Percentiles rank a stretch among this genome's conserved stretches.
Conservation (phyloP, 1,139 yeast genomes). For the Pichia sp. region DNA sequence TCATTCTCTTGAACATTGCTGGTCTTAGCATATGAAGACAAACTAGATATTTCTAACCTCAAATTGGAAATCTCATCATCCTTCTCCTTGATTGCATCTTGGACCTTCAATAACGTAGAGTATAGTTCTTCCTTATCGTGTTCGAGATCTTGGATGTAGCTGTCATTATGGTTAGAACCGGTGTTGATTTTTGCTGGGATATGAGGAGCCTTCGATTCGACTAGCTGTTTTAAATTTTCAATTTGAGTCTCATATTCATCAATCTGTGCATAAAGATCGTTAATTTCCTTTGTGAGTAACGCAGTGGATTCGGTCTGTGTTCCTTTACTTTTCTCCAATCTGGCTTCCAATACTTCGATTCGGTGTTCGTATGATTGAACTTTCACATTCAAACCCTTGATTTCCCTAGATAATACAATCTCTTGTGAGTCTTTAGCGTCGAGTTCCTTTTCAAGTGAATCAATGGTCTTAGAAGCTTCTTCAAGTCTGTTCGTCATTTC, state of each 20-base stretch:
- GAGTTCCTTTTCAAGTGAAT: conserved; percentile 10
- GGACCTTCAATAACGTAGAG: conserved; percentile 8
- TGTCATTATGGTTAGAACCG: conserved; percentile 8
- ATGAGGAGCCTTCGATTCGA: neutral
- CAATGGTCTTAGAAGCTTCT: conserved; percentile 17
- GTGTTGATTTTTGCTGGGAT: too few species aligned
- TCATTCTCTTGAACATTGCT: conserved; percentile 2
- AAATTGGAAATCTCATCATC: conserved; percentile 10
- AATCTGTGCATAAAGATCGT: conserved; percentile 13
- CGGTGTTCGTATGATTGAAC: conserved; percentile 9
- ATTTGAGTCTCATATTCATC: conserved; percentile 12
- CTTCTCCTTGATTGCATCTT: conserved; percentile 3
- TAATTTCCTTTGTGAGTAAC: conserved; percentile 15
- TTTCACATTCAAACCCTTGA: conserved; percentile 11
- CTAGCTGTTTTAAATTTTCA: conserved; percentile 1
- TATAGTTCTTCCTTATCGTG: conserved; percentile 15
- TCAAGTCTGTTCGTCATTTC: conserved; percentile 15
- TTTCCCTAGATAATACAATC: neutral
- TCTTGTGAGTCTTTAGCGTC: conserved; percentile 10
- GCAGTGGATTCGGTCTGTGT: conserved; percentile 7
- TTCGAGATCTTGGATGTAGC: conserved; percentile 16
- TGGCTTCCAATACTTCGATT: conserved; percentile 4
- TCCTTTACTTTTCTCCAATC: conserved; percentile 2
- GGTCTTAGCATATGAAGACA: too few species aligned
- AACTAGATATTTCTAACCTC: conserved; percentile 5